A percentile compares a stretch with the other conserved stretches of the same genome.
Evolutionary conservation across 2,329 filamentous ascomycete genomes (phyloP).

Genomic region (Cladophialophora psammophila): DNA sequence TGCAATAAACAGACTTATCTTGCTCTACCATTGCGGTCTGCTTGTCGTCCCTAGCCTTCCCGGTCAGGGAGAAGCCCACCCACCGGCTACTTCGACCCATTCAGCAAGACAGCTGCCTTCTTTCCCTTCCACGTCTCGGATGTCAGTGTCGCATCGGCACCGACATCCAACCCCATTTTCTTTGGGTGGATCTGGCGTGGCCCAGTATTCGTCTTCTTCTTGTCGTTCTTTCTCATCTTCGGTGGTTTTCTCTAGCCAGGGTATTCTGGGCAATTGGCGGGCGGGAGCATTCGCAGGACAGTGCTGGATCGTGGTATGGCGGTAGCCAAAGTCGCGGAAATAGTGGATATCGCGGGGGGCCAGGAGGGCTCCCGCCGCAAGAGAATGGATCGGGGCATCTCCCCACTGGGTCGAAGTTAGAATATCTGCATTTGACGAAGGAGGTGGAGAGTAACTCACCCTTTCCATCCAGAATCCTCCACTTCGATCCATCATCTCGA

Average conservation of each 20-base stretch:
- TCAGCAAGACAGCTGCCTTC: constrained; percentile 93
- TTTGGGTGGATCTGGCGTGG: constrained; percentile 81
- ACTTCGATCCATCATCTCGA: constrained; percentile 97
- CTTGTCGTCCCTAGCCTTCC: constrained; percentile 8
- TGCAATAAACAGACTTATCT: constrained; percentile 33
- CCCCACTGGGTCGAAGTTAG: constrained; percentile 76
- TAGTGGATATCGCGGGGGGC: constrained; percentile 88
- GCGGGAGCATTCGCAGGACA: constrained; percentile 94
- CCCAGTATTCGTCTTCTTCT: constrained; percentile 98
- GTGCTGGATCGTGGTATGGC: constrained; percentile 98
- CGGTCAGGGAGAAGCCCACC: constrained; percentile 73
- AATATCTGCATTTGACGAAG: constrained; percentile 15
- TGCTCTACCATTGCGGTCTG: constrained; percentile 35
- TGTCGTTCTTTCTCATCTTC: constrained; percentile 80
- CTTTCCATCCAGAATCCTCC: constrained; percentile 99
- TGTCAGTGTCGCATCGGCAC: constrained; percentile 95
- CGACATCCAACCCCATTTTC: constrained; percentile 97
- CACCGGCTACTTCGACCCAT: constrained; percentile 97
- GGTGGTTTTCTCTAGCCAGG: constrained; percentile 83
- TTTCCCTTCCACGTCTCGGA: constrained; percentile 97
- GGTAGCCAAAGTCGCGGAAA: constrained; percentile 98
- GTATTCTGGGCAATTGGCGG: constrained; percentile 79
- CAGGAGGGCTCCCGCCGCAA: constrained; percentile 88
- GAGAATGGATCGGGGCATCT: constrained; percentile 96
- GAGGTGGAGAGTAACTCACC: constrained; percentile 62